phyloP scores from a whole-genome alignment of 176 grass and related monocot species.

The Zoysia pacifica region DNA sequence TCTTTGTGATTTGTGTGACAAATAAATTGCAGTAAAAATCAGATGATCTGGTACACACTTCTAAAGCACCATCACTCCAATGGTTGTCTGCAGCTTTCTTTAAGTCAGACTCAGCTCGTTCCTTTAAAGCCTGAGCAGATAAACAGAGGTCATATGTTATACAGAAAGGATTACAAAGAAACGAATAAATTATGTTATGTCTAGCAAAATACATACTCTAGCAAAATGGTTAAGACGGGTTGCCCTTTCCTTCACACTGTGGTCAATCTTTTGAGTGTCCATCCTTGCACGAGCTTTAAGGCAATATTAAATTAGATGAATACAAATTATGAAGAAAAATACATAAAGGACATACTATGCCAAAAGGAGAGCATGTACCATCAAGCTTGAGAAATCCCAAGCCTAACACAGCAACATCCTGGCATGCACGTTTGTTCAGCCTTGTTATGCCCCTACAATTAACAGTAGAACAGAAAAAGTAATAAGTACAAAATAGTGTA shows the following conservation, averaged over 20 bases:
- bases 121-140: slow-evolving; percentile 67
- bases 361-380: slow-evolving; percentile 53
- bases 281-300: slow-evolving; percentile 81
- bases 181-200: background rate
- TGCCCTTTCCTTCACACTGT: slow-evolving; percentile 81
- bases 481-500: background rate
- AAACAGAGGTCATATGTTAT: background rate
- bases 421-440: slow-evolving; percentile 79
- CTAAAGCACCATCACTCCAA: slow-evolving; percentile 96
- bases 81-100: slow-evolving; percentile 95
- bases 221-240: slow-evolving; percentile 73
- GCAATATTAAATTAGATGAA: slow-evolving; percentile 38
- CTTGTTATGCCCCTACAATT: slow-evolving; percentile 81
- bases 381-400: slow-evolving; percentile 88
- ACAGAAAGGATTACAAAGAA: background rate
- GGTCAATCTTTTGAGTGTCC: slow-evolving; percentile 83
- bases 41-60: slow-evolving; percentile 49
- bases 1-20: background rate
- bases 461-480: background rate
- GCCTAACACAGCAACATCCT: slow-evolving; percentile 92
- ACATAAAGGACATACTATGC: background rate
- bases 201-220: slow-evolving; percentile 55
- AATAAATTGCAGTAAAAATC: slow-evolving; percentile 27
- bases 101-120: slow-evolving; percentile 75
- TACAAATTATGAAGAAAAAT: slow-evolving; percentile 17